These are phyloP conservation scores for Craspedostauros australis DNA, from an alignment of 108 stramenopile genomes.

Conservation along the genomic window DNA sequence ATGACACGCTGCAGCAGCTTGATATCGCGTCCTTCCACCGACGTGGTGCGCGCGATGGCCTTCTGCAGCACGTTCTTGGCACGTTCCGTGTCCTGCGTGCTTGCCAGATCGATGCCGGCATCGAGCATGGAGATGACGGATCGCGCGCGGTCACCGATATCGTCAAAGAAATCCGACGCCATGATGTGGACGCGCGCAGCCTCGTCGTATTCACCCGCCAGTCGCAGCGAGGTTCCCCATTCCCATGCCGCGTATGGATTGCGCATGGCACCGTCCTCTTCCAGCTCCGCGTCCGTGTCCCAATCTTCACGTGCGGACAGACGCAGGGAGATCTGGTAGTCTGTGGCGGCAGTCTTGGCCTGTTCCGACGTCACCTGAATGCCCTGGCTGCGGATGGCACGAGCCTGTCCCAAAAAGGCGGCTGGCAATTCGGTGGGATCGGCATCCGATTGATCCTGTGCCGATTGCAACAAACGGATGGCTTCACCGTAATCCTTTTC, in stretches of 20 bases:
- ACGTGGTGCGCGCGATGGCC: conserved; percentile 41
- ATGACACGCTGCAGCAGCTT: conserved; percentile 68
- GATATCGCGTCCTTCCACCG: conserved; percentile 58
- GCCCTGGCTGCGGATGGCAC: conserved; percentile 45
- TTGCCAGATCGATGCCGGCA: conserved; percentile 68
- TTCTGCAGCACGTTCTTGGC: conserved; percentile 30
- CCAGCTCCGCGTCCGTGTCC: conserved; percentile 40
- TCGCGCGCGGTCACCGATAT: conserved; percentile 63
- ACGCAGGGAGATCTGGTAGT: conserved; percentile 46
- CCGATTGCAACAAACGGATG: conserved; percentile 32
- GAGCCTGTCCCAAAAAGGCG: conserved; percentile 51
- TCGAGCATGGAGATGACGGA: conserved; percentile 56
- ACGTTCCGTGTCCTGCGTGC: not conserved
- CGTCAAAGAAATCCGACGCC: conserved; percentile 51
- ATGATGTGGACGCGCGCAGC: conserved; percentile 45
- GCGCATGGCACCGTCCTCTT: conserved; percentile 52
- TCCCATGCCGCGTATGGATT: conserved; percentile 84
- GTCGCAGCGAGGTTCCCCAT: conserved; percentile 65
- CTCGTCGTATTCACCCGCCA: conserved; percentile 20
- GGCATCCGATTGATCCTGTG: conserved; percentile 28
- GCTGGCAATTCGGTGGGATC: conserved; percentile 62
- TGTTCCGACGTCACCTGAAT: conserved; percentile 25
- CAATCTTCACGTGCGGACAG: conserved; percentile 43
- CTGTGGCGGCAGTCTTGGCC: conserved; percentile 32
- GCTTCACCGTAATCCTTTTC: conserved; percentile 51